Evolutionary conservation across 306 rosid species (phyloP).

Genomic region (Pachyrhizus erosus): DNA sequence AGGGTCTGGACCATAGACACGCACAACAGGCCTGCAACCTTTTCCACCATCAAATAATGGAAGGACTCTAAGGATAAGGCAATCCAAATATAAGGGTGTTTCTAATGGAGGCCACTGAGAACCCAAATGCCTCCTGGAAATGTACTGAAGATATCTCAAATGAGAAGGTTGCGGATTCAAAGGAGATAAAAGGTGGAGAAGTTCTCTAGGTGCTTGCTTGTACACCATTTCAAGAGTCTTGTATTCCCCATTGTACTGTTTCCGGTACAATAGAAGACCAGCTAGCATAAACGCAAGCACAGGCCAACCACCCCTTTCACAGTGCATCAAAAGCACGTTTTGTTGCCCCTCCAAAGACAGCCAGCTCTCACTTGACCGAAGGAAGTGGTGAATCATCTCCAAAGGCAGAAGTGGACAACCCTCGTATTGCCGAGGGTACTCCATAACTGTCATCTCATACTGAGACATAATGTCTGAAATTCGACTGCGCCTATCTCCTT

Average conservation of each 20-base stretch:
- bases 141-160: slow-evolving; percentile 94
- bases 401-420: slow-evolving; percentile 88
- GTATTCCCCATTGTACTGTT: slow-evolving; percentile 85
- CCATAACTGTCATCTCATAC: slow-evolving; percentile 98
- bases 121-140: slow-evolving; percentile 89
- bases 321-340: slow-evolving; percentile 94
- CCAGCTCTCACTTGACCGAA: slow-evolving; percentile 98
- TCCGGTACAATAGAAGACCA: slow-evolving; percentile 83
- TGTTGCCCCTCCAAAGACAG: slow-evolving; percentile 95
- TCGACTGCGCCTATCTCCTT: slow-evolving; percentile 86
- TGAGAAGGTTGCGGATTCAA: slow-evolving; percentile 95
- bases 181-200: slow-evolving; percentile 82
- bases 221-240: slow-evolving; percentile 98
- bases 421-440: slow-evolving; percentile 93
- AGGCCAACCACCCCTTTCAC: slow-evolving; percentile 99
- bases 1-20: slow-evolving; percentile 89
- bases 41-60: slow-evolving; percentile 77
- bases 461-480: slow-evolving; percentile 83
- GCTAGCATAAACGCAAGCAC: slow-evolving; percentile 98
- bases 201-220: slow-evolving; percentile 96
- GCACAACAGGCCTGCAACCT: slow-evolving; percentile 86
- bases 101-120: slow-evolving; percentile 95
- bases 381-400: slow-evolving; percentile 96
- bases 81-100: slow-evolving; percentile 80
- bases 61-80: slow-evolving; percentile 79